These are phyloP conservation scores for Naumovozyma dairenensis DNA, from an alignment of 805 yeast species.

Conservation along the genomic window DNA sequence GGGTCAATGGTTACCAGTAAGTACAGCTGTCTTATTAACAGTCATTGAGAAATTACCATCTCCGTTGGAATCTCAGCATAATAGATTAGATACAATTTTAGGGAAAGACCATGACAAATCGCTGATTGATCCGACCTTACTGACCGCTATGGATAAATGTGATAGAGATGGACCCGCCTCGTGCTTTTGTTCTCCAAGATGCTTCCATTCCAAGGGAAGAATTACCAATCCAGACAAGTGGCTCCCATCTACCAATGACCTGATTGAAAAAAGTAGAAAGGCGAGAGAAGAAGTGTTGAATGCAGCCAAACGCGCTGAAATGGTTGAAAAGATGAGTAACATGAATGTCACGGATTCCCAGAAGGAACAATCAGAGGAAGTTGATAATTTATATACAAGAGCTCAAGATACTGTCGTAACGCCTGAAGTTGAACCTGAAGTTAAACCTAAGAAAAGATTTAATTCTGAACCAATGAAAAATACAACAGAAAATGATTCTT, in stretches of 20 bases:
- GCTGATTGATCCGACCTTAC: constrained; percentile 39
- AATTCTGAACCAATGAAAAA: constrained; percentile 3
- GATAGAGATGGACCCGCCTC: constrained; percentile 52
- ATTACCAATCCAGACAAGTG: constrained; percentile 21
- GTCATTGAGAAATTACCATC: constrained; percentile 82
- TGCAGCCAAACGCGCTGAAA: constrained; percentile 49
- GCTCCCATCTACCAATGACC: constrained; percentile 39
- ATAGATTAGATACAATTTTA: constrained; percentile 56
- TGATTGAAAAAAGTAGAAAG: constrained; percentile 48
- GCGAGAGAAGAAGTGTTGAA: constrained; percentile 61
- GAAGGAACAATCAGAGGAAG: constrained; percentile 7
- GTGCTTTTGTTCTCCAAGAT: constrained; percentile 82
- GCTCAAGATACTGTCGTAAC: constrained; percentile 22
- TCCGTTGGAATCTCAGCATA: constrained; percentile 65
- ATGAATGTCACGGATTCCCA: constrained; percentile 7
- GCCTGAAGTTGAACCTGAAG: constrained; percentile 13
- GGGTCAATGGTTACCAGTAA: constrained; percentile 91
- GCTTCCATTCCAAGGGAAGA: constrained; percentile 76
- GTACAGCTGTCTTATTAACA: constrained; percentile 73
- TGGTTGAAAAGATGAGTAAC: constrained; percentile 23
- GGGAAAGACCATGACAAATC: constrained; percentile 29
- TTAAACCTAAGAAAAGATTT: neutral
- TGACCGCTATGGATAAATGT: constrained; percentile 54
- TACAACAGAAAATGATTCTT: constrained; percentile 7
- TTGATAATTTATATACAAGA: constrained; percentile 16